Conservation (phyloP, 2,329 filamentous ascomycete species). For the Aspergillus sojae region DNA sequence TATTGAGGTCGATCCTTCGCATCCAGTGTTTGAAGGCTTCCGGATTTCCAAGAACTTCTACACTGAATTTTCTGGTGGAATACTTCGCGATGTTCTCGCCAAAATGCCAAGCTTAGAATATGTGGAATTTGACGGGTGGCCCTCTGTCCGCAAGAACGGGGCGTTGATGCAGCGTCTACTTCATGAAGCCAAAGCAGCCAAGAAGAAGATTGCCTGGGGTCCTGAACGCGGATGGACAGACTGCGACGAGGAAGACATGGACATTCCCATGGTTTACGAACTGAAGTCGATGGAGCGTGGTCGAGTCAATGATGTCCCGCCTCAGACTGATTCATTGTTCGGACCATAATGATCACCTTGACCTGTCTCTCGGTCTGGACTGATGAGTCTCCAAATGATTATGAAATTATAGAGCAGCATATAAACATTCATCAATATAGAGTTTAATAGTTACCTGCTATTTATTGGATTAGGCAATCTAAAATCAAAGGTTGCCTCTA, state of each 20-base stretch:
- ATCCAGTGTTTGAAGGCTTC: constrained; percentile 59
- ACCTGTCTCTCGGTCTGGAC: neutral
- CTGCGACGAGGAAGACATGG: constrained; percentile 26
- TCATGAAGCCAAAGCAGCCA: constrained; percentile 34
- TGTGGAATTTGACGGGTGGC: constrained; percentile 61
- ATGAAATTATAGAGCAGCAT: neutral
- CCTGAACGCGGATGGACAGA: constrained; percentile 43
- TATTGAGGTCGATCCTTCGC: constrained; percentile 58
- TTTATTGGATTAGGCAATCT: neutral
- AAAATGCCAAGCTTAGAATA: constrained; percentile 51
- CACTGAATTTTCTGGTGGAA: constrained; percentile 56
- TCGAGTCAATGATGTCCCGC: neutral
- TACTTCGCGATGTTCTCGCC: constrained; percentile 54
- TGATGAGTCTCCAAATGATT: neutral
- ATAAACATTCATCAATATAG: neutral
- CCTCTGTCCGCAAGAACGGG: constrained; percentile 54
- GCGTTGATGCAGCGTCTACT: constrained; percentile 55
- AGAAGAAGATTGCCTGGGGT: constrained; percentile 44
- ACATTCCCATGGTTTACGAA: constrained; percentile 16
- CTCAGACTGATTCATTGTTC: neutral
- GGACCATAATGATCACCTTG: neutral
- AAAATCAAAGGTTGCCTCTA: neutral
- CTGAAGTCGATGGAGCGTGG: constrained; percentile 3
- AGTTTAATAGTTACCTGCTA: neutral
- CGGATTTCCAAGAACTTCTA: constrained; percentile 60